phyloP scores from a whole-genome alignment of 2,329 filamentous ascomycete species.

The Xylariaceae sp. region DNA sequence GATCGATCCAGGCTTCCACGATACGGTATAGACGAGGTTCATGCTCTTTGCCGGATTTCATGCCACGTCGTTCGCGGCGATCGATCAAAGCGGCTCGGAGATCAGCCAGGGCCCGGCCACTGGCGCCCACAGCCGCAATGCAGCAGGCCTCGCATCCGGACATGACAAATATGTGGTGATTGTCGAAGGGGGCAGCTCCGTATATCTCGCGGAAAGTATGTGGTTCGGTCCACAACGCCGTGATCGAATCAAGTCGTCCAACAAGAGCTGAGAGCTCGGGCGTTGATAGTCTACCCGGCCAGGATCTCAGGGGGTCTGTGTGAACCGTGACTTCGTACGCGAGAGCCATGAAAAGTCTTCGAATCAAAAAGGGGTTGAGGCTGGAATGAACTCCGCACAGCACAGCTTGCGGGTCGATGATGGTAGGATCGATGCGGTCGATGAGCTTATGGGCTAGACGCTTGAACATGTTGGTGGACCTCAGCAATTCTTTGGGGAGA shows the following conservation, averaged over 20 bases:
- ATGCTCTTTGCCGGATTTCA: slow-evolving; percentile 16
- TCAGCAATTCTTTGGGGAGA: slow-evolving; percentile 27
- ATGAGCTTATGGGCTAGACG: slow-evolving; percentile 33
- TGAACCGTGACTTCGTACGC: slow-evolving; percentile 37
- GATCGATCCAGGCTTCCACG: slow-evolving; percentile 42
- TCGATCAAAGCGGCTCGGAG: slow-evolving; percentile 41
- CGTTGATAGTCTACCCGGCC: slow-evolving; percentile 18
- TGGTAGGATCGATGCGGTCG: slow-evolving; percentile 25
- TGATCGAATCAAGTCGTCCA: slow-evolving; percentile 31
- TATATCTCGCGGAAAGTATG: slow-evolving; percentile 35
- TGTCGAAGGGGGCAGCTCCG: slow-evolving; percentile 29
- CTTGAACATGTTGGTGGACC: slow-evolving; percentile 29
- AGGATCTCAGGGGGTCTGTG: slow-evolving; percentile 27
- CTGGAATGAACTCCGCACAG: slow-evolving; percentile 39
- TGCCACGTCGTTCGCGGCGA: slow-evolving; percentile 29
- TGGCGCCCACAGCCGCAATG: slow-evolving; percentile 44
- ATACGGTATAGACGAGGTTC: slow-evolving; percentile 36
- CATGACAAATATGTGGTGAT: slow-evolving; percentile 28
- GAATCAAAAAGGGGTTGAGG: slow-evolving; percentile 41
- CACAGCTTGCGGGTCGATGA: slow-evolving; percentile 31
- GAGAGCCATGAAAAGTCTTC: slow-evolving; percentile 40
- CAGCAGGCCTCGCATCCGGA: slow-evolving; percentile 50
- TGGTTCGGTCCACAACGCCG: slow-evolving; percentile 38
- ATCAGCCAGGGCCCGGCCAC: slow-evolving; percentile 39
- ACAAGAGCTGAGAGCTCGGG: slow-evolving; percentile 29